These are phyloP conservation scores for Arabidopsis lyrata DNA, from an alignment of 441 rosid species.

Conservation along the genomic window DNA sequence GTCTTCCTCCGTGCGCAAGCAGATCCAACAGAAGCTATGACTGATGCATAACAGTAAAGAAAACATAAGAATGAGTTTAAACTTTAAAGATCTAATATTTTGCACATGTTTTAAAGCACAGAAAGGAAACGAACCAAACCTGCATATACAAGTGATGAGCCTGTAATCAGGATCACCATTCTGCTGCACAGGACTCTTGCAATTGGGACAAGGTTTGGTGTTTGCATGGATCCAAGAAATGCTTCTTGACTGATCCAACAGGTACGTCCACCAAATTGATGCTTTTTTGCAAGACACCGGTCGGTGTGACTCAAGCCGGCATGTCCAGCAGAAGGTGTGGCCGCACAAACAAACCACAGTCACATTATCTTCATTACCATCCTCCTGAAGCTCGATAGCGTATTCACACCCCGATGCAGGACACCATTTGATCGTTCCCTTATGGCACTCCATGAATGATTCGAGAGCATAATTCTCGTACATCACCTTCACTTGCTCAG, in stretches of 20 bases:
- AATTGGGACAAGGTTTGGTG: constrained; percentile 32
- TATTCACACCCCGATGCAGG: constrained; percentile 15
- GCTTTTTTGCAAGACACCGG: constrained; percentile 31
- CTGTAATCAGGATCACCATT: background rate
- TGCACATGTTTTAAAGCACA: background rate
- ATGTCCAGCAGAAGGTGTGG: constrained; percentile 33
- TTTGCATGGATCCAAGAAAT: background rate
- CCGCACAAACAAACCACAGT: constrained; percentile 41
- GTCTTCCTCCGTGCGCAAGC: constrained; percentile 14
- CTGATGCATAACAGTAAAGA: constrained; percentile 29
- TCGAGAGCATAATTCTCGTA: constrained; percentile 17
- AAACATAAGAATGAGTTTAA: background rate
- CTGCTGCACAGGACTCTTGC: background rate
- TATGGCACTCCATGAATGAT: constrained; percentile 19
- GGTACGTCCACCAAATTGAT: constrained; percentile 12
- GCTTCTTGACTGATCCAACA: background rate
- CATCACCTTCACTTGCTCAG: constrained; percentile 14
- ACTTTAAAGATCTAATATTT: background rate
- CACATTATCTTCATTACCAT: background rate
- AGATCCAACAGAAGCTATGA: constrained; percentile 18
- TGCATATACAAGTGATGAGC: constrained; percentile 33
- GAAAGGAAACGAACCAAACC: constrained; percentile 12
- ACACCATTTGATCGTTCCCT: constrained; percentile 25
- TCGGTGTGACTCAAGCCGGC: constrained; percentile 38
- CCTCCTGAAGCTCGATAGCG: constrained; percentile 26